Base-by-base conservation (phyloP, 2,329 filamentous ascomycete species). In the Hymenoscyphus linearis region DNA sequence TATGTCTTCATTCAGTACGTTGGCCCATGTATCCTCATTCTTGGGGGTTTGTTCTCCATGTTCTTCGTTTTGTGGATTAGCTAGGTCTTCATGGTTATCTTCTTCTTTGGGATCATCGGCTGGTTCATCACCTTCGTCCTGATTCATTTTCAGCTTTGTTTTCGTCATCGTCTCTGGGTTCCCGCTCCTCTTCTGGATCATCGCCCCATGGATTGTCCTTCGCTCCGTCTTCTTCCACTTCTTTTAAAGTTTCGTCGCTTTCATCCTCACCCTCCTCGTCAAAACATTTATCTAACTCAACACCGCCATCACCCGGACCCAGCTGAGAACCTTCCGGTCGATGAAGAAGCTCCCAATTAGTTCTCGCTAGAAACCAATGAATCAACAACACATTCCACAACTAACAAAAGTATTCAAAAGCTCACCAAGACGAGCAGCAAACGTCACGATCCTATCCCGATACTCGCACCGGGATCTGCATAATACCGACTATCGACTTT, bases 381-480 rank as follows among this genome's bases (percentile, higher is more conserved):
- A 12, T 47, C 12, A 47, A 9, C 6, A 4, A 10, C 1, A 10
- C 2, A 4, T 2, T 31, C 1, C 9, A 47, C 7, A 47, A 22
- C 9, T 2, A 31, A 2, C 4, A 7, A 31, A 31, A 31, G 18
- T 25, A 22, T 18, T 5, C 1, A 53, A n/a, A 34, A 18, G 55
- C 59, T 55, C 62, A 67, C 68, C 64, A 12, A 91, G 76, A 0
- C 87, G 86, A 13, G 87, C 66, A 0, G 86, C 81, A 0, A 87
- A 85, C 0, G 83, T 60, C 2, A 91, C 76, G 47, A 92, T 2
- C 86, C 82, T 67, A 92, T 93, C 57, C 80, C 85, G 71, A 89
- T 79, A 61, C 86, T 84, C 36, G 87, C 81, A 3, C 80, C 86
- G 0, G 89, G 89, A 69, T 93, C 89, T 4, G 86, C 87, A 66